Percentiles rank a stretch among this genome's conserved stretches.
phyloP scores from a whole-genome alignment of 2,329 filamentous ascomycete species.

The Alternaria solani region DNA sequence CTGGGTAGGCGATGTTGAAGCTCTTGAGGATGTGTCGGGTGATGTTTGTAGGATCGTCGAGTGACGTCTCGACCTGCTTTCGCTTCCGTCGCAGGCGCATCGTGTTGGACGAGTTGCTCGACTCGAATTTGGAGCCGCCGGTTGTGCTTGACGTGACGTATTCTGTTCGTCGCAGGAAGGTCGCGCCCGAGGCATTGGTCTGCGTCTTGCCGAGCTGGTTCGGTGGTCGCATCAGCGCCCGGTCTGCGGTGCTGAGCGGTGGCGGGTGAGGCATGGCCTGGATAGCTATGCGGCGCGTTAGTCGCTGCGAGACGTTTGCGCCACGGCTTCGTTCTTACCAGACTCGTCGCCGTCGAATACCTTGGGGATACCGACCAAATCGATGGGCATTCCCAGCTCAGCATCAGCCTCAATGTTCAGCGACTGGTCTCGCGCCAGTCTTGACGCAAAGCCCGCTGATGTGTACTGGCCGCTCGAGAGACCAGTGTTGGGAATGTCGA shows the following conservation, averaged over 20 bases:
- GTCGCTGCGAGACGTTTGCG: slow-evolving; percentile 20
- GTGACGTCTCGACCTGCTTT: slow-evolving; percentile 47
- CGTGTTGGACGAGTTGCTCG: slow-evolving; percentile 58
- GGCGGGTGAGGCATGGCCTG: slow-evolving; percentile 77
- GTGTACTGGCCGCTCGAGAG: slow-evolving; percentile 88
- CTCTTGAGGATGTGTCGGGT: slow-evolving; percentile 68
- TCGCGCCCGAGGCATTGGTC: slow-evolving; percentile 78
- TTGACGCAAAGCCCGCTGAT: slow-evolving; percentile 86
- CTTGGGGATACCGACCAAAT: slow-evolving; percentile 91
- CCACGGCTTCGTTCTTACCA: slow-evolving; percentile 64
- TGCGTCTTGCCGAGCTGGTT: slow-evolving; percentile 86
- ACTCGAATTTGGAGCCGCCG: slow-evolving; percentile 57
- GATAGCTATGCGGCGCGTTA: slow-evolving; percentile 68
- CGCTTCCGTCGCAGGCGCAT: slow-evolving; percentile 53
- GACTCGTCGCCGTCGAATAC: slow-evolving; percentile 95
- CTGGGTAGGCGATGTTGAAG: slow-evolving; percentile 70
- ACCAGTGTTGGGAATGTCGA: slow-evolving; percentile 95
- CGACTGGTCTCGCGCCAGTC: slow-evolving; percentile 88
- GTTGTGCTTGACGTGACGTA: slow-evolving; percentile 74
- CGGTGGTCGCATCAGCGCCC: slow-evolving; percentile 81
- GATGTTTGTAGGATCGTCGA: slow-evolving; percentile 68
- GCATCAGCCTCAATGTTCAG: slow-evolving; percentile 97
- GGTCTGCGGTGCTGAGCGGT: slow-evolving; percentile 81
- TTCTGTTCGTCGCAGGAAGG: slow-evolving; percentile 94
- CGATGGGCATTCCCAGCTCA: slow-evolving; percentile 96